Percentiles rank a stretch among this genome's conserved stretches.
Conservation (phyloP, 495 filamentous ascomycete genomes). For the Penicillium subrubescens region DNA sequence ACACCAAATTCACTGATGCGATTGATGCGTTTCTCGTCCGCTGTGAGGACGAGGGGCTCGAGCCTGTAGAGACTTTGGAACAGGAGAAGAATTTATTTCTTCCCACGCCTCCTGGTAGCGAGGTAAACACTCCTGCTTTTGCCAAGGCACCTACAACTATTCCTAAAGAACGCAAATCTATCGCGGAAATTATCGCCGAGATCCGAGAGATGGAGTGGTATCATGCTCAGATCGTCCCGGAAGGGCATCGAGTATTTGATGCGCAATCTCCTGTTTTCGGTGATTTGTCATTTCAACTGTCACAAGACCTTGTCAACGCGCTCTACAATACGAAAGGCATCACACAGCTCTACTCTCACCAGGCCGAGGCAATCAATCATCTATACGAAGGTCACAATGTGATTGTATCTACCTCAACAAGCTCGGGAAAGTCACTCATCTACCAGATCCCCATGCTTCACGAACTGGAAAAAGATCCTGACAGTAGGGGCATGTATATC, state of each 20-base stretch:
- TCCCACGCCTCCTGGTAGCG: constrained; percentile 52
- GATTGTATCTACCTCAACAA: constrained; percentile 92
- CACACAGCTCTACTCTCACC: constrained; percentile 86
- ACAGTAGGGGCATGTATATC: constrained; percentile 92
- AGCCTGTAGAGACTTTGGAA: constrained; percentile 68
- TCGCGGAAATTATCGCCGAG: constrained; percentile 83
- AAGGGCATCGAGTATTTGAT: constrained; percentile 91
- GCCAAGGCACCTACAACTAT: constrained; percentile 62
- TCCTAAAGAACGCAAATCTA: constrained; percentile 77
- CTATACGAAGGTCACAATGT: constrained; percentile 83
- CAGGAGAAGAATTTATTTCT: constrained; percentile 45
- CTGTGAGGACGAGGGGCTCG: constrained; percentile 64
- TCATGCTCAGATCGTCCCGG: constrained; percentile 87
- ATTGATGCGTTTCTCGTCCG: constrained; percentile 75
- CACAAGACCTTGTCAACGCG: constrained; percentile 90
- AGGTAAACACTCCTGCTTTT: constrained; percentile 48
- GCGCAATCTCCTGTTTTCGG: constrained; percentile 81
- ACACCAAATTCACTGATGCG: constrained; percentile 79
- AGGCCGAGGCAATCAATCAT: constrained; percentile 92
- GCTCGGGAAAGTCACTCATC: constrained; percentile 94
- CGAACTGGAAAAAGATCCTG: constrained; percentile 74
- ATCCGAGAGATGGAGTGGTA: constrained; percentile 86
- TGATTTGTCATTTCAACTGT: constrained; percentile 81
- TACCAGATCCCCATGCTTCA: constrained; percentile 95
- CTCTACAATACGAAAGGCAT: constrained; percentile 89